phyloP scores from a whole-genome alignment of 176 grass and related monocot genomes.

The Elaeis guineensis region DNA sequence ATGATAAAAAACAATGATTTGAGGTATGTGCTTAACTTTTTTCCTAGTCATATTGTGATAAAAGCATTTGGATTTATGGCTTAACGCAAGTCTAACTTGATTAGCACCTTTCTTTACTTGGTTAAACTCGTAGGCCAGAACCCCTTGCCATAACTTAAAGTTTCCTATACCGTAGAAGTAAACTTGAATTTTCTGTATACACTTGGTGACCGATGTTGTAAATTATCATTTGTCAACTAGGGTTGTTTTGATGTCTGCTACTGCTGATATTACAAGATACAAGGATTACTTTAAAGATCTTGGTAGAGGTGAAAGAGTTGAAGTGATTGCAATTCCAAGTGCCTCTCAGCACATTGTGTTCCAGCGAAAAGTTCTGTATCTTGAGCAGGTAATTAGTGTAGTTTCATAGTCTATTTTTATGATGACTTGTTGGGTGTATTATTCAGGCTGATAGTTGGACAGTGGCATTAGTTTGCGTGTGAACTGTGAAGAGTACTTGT shows the following conservation, averaged over 20 bases:
- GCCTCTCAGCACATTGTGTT: conserved; percentile 48
- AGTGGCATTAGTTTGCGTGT: too few species aligned
- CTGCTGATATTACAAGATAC: conserved; percentile 87
- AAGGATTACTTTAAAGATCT: conserved; percentile 78
- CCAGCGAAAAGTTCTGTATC: conserved; percentile 79
- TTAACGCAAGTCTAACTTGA: too few species aligned
- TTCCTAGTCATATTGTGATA: background rate
- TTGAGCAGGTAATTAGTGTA: conserved; percentile 55
- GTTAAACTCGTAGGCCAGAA: too few species aligned
- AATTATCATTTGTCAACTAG: conserved; percentile 30
- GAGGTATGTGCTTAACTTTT: conserved; percentile 38
- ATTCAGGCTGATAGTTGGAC: too few species aligned
- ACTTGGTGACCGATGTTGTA: conserved; percentile 1
- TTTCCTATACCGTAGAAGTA: too few species aligned
- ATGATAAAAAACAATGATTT: conserved; percentile 84
- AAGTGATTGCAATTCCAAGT: conserved; percentile 88
- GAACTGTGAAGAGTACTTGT: too few species aligned
- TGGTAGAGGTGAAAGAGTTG: conserved; percentile 78
- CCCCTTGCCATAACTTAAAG: too few species aligned
- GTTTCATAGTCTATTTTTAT: too few species aligned
- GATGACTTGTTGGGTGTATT: too few species aligned
- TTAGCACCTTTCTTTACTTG: too few species aligned
- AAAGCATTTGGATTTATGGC: too few species aligned
- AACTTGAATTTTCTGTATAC: too few species aligned
- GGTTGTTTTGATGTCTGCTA: conserved; percentile 94